Percentiles rank a stretch among this genome's conserved stretches.
Evolutionary conservation across 495 filamentous ascomycete genomes (phyloP).

Genomic region (Neurospora sp.): DNA sequence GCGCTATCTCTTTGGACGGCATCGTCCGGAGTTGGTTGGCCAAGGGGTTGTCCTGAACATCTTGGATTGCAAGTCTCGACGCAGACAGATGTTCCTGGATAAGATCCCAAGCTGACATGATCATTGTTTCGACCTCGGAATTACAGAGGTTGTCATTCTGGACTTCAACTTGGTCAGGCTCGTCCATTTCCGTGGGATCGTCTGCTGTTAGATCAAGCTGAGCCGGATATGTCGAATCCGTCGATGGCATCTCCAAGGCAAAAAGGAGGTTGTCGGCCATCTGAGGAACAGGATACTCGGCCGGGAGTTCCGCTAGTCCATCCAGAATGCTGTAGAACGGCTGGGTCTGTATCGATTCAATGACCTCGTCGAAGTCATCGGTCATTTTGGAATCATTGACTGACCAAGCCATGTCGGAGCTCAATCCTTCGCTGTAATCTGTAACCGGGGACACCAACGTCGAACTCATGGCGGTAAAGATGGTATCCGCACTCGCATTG

Average conservation of each 20-base stretch:
- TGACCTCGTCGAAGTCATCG: not conserved
- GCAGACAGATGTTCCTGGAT: slow-evolving; percentile 31
- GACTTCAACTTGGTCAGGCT: slow-evolving; percentile 1
- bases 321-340: not conserved
- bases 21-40: slow-evolving; percentile 26
- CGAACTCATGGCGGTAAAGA: slow-evolving; percentile 8
- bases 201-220: slow-evolving; percentile 25
- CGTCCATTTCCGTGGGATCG: slow-evolving; percentile 4
- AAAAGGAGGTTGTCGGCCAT: slow-evolving; percentile 17
- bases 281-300: slow-evolving; percentile 15
- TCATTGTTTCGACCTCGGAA: slow-evolving; percentile 30
- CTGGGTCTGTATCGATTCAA: not conserved
- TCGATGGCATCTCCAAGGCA: slow-evolving; percentile 16
- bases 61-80: slow-evolving; percentile 27
- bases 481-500: slow-evolving; percentile 25
- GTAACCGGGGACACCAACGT: slow-evolving; percentile 21
- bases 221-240: slow-evolving; percentile 16
- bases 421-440: slow-evolving; percentile 18
- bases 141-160: slow-evolving; percentile 12
- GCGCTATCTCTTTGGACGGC: slow-evolving; percentile 26
- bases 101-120: slow-evolving; percentile 30
- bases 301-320: slow-evolving; percentile 25
- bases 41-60: slow-evolving; percentile 27
- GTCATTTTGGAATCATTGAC: not conserved
- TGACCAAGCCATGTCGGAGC: not conserved